phyloP scores from a whole-genome alignment of 805 yeast genomes.

The Yarrowia sp. region DNA sequence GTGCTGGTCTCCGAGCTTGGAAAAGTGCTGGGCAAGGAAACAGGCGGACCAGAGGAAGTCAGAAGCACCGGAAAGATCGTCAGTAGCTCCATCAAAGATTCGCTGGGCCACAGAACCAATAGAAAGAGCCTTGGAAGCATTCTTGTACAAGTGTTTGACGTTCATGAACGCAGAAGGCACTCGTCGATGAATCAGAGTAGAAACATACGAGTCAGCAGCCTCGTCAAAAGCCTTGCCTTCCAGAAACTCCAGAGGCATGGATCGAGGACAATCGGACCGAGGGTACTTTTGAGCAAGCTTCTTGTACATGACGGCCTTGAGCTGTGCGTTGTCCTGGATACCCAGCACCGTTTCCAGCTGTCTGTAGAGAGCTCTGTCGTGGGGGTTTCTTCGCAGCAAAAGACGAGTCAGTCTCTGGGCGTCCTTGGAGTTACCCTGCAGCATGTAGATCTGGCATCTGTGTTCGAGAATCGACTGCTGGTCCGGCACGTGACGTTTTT shows the following conservation, averaged over 20 bases:
- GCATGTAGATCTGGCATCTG: constrained; percentile 60
- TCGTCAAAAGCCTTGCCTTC: constrained; percentile 48
- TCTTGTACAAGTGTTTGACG: constrained; percentile 72
- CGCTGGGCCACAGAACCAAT: constrained; percentile 55
- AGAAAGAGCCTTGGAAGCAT: constrained; percentile 39
- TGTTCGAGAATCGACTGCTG: constrained; percentile 59
- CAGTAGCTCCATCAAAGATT: constrained; percentile 39
- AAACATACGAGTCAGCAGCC: constrained; percentile 53
- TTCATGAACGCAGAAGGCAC: constrained; percentile 89
- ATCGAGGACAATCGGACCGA: constrained; percentile 72
- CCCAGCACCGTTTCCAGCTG: constrained; percentile 64
- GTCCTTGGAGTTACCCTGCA: constrained; percentile 54
- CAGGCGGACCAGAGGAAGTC: constrained; percentile 62
- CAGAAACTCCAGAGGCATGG: constrained; percentile 58
- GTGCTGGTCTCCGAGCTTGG: constrained; percentile 51
- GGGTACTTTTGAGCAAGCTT: constrained; percentile 72
- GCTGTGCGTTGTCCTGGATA: constrained; percentile 44
- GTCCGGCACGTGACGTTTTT: constrained; percentile 49
- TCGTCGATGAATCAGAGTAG: constrained; percentile 64
- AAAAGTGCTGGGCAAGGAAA: constrained; percentile 74
- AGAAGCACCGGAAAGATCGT: constrained; percentile 1
- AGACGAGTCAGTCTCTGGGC: constrained; percentile 67
- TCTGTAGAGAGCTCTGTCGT: constrained; percentile 61
- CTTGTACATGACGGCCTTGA: constrained; percentile 58
- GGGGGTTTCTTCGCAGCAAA: constrained; percentile 82